These are phyloP conservation scores for Aphanoascus verrucosus DNA, from an alignment of 2,329 filamentous ascomycete genomes.

Conservation along the genomic window DNA sequence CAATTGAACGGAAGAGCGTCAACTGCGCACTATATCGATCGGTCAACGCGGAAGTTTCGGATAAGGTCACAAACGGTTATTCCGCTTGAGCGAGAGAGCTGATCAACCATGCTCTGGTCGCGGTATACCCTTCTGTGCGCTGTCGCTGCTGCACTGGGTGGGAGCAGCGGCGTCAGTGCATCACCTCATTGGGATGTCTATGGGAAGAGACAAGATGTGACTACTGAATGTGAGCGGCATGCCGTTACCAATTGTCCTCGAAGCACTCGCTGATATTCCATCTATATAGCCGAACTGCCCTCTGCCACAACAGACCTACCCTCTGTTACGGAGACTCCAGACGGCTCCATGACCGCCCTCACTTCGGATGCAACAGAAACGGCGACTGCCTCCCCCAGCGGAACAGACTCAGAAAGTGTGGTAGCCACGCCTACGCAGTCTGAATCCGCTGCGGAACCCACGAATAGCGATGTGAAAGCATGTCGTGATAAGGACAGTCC, in stretches of 20 bases:
- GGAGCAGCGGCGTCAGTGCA: neutral
- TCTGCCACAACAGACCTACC: slow-evolving; percentile 1
- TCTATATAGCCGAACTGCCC: neutral
- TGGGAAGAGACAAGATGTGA: slow-evolving; percentile 1
- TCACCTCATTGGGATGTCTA: neutral
- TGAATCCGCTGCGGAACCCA: slow-evolving; percentile 1
- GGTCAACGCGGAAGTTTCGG: neutral
- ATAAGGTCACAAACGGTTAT: neutral
- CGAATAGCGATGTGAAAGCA: slow-evolving; percentile 8
- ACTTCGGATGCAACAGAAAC: neutral
- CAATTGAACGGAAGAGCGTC: no score
- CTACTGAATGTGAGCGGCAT: neutral
- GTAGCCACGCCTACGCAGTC: neutral
- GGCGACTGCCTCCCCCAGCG: neutral
- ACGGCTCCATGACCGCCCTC: neutral
- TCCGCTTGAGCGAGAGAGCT: neutral
- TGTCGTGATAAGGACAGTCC: slow-evolving; percentile 12
- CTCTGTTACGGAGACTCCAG: neutral
- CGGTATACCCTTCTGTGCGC: slow-evolving; percentile 8
- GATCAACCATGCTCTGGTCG: slow-evolving; percentile 3
- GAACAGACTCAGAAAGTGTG: neutral
- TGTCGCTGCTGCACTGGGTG: neutral
- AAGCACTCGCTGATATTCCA: neutral
- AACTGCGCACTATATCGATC: neutral
- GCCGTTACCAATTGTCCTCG: neutral